Conservation (phyloP, 83 land plant genomes). For the Thuja plicata region DNA sequence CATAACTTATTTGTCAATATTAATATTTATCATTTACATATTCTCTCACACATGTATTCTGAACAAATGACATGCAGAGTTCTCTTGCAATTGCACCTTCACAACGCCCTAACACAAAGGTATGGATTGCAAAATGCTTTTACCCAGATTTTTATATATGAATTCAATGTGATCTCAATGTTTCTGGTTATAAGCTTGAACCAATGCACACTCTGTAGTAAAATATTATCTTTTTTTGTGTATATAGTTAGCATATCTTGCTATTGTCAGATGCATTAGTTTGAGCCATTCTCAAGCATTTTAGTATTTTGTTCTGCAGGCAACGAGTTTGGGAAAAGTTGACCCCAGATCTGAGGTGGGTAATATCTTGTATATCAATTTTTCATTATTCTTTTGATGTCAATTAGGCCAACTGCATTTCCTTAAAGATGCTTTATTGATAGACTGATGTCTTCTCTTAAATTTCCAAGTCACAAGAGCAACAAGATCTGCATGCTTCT, state of each 20-base stretch:
- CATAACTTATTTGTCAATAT: neutral
- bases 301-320: neutral
- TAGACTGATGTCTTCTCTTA: too few relatives aligned
- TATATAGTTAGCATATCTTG: neutral
- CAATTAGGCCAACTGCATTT: neutral
- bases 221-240: neutral
- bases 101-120: neutral
- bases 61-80: slow-evolving; percentile 1
- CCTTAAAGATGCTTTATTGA: too few relatives aligned
- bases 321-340: neutral
- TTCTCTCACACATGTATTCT: neutral
- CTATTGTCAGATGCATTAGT: neutral
- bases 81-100: slow-evolving; percentile 8
- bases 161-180: neutral
- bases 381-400: neutral
- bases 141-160: neutral
- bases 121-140: neutral
- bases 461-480: too few relatives aligned
- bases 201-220: neutral
- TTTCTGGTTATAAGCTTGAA: neutral
- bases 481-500: too few relatives aligned
- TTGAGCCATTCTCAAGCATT: neutral
- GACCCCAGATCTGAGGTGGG: slow-evolving; percentile 10
- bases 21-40: neutral
- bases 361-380: neutral